These are phyloP conservation scores for Curvularia sp. DNA, from an alignment of 2,329 filamentous ascomycete species.

Conservation along the genomic window DNA sequence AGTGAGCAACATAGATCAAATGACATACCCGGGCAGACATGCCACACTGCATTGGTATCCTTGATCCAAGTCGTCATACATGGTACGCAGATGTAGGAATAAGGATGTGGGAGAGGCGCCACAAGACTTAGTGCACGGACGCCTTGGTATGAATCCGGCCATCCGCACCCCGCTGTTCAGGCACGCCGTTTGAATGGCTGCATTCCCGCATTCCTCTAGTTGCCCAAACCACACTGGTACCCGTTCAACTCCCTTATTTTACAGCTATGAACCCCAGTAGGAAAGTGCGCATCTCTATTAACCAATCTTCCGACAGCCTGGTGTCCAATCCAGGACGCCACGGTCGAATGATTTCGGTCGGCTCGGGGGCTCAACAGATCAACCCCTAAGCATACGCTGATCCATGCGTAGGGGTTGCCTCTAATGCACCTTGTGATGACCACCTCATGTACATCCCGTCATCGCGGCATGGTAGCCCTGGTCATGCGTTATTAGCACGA, in stretches of 20 bases:
- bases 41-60: conserved; percentile 1
- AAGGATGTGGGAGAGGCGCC: conserved; percentile 24
- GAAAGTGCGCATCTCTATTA: neutral
- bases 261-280: neutral
- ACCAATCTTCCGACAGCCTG: neutral
- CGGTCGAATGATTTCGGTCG: neutral
- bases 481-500: conserved; percentile 8
- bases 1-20: conserved; percentile 19
- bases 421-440: conserved; percentile 12
- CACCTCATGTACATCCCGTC: neutral
- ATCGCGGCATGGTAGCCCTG: neutral
- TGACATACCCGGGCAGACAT: conserved; percentile 19
- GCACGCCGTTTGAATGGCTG: conserved; percentile 11
- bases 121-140: conserved; percentile 12
- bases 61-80: neutral
- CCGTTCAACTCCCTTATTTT: neutral
- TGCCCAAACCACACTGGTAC: neutral
- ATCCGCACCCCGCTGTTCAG: conserved; percentile 15
- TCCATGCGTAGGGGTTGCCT: conserved; percentile 13
- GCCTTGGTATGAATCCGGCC: conserved; percentile 4
- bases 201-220: neutral
- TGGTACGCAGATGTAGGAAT: conserved; percentile 11
- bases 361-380: conserved; percentile 15
- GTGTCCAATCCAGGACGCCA: neutral
- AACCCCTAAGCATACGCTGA: conserved; percentile 1